Evolutionary conservation across 495 filamentous ascomycete species (phyloP), one percentile per base, ranked within the genome.

Genomic region (Penicillium riverlandense): DNA sequence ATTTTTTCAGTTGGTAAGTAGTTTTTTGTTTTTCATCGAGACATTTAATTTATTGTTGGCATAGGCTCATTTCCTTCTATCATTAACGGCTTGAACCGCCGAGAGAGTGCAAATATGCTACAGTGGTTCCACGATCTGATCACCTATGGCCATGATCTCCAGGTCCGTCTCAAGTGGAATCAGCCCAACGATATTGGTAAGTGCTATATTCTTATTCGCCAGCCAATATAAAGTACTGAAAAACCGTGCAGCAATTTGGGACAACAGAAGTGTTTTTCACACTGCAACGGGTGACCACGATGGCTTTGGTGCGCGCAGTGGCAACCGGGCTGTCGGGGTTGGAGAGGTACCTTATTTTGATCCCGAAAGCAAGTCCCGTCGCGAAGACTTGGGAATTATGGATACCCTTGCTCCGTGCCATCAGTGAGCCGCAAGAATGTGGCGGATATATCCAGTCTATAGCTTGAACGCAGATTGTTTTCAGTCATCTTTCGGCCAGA

Each of bases 211-310:
- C 22, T 3, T 22, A 22, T 22, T 22, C 4, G 22, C 0, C 6
- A 22, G 2, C 6, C 22, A 22, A 22, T 22, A 22, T 22, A 22
- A 22, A 6, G 6, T 22, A 22, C 22, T 22, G 22, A 22, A 22
- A 4, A 22, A 22, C 22, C 22, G 4, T 22, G 6, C 49, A 60
- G 83, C 84, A 0, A 86, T 90, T 51, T 90, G 85, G 85, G 85
- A 88, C 53, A 88, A 88, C 50, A 65, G 85, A 11, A 76, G 72
- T 46, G 73, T 78, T 5, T 86, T 79, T 61, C 85, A 88, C 52
- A 74, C 77, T 11, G 83, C 84, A 0, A 88, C 82, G 6, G 78
- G 72, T 29, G 85, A 88, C 57, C 81, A 77, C 55, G 70, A 71
- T 8, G 78, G 67, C 0, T 59, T 79, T 10, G 84, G 79, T 0